phyloP scores from a whole-genome alignment of 1,284 basidiomycete genomes.

The Farysia itapuensis region DNA sequence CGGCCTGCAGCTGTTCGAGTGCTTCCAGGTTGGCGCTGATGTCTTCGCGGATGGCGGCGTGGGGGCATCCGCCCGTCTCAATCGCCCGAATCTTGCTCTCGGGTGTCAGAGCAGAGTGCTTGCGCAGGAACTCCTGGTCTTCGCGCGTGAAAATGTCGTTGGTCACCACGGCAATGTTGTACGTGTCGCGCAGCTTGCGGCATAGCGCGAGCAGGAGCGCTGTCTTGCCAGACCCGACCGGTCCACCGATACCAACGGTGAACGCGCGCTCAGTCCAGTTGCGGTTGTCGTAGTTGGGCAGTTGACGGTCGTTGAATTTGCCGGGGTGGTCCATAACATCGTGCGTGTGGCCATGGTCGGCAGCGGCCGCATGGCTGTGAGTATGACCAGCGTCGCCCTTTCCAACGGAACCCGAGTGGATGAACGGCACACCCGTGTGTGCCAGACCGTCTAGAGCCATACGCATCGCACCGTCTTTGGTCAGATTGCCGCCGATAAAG shows the following conservation, averaged over 20 bases:
- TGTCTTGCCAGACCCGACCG: constrained; percentile 97
- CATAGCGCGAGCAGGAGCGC: constrained; percentile 92
- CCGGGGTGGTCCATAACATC: constrained; percentile 64
- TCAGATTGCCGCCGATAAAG: constrained; percentile 91
- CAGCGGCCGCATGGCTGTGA: constrained; percentile 24
- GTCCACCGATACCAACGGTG: constrained; percentile 91
- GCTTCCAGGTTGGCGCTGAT: constrained; percentile 96
- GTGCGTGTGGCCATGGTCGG: constrained; percentile 57
- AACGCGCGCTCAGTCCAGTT: constrained; percentile 93
- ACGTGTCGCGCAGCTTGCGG: constrained; percentile 74
- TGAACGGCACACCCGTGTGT: constrained; percentile 15
- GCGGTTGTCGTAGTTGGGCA: constrained; percentile 80
- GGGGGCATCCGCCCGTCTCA: constrained; percentile 70
- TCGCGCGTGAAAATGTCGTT: constrained; percentile 69
- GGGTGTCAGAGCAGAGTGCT: constrained; percentile 80
- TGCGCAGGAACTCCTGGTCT: constrained; percentile 95
- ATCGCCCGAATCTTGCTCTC: constrained; percentile 84
- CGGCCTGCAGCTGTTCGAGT: constrained; percentile 90
- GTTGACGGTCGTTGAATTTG: constrained; percentile 86
- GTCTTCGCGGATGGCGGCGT: constrained; percentile 71
- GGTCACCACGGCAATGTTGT: constrained; percentile 77
- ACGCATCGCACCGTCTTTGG: constrained; percentile 79
- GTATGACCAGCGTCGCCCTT: neutral
- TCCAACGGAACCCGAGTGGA: constrained; percentile 14
- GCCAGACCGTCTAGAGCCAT: constrained; percentile 72